Evolutionary conservation across 2,329 filamentous ascomycete species (phyloP).

Genomic region (Colletotrichum musae): DNA sequence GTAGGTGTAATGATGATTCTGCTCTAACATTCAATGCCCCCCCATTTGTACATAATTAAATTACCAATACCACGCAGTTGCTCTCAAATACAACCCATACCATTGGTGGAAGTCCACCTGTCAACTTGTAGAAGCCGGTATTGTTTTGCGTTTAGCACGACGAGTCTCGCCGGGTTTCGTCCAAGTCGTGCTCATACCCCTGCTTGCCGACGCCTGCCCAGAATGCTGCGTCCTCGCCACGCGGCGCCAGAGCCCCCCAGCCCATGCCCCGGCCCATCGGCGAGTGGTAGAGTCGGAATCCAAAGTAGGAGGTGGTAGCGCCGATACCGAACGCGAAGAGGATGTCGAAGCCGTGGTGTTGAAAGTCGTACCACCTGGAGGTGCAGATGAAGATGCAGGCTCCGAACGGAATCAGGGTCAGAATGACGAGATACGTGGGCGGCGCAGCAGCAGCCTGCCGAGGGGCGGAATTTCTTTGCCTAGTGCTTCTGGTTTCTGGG

Average conservation of each 20-base stretch:
- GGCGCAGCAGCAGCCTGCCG: slow-evolving; percentile 80
- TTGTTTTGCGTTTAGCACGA: slow-evolving; percentile 5
- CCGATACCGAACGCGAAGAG: slow-evolving; percentile 81
- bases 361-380: slow-evolving; percentile 83
- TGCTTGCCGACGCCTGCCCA: slow-evolving; percentile 28
- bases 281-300: slow-evolving; percentile 82
- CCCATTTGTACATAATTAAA: neutral
- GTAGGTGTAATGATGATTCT: too few species aligned
- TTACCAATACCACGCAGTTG: neutral
- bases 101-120: slow-evolving; percentile 3
- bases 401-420: slow-evolving; percentile 76
- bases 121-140: neutral
- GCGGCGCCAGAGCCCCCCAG: slow-evolving; percentile 85
- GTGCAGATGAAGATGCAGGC: slow-evolving; percentile 79
- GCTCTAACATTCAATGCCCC: neutral
- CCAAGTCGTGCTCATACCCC: slow-evolving; percentile 12
- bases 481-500: slow-evolving; percentile 48
- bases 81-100: neutral
- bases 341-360: slow-evolving; percentile 86
- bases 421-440: slow-evolving; percentile 77
- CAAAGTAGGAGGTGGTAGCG: slow-evolving; percentile 73
- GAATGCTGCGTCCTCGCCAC: slow-evolving; percentile 49
- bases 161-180: slow-evolving; percentile 5
- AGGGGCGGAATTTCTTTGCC: slow-evolving; percentile 59
- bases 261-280: slow-evolving; percentile 73